Conservation (phyloP, 805 yeast genomes). For the Saccharomycopsis fodiens region DNA sequence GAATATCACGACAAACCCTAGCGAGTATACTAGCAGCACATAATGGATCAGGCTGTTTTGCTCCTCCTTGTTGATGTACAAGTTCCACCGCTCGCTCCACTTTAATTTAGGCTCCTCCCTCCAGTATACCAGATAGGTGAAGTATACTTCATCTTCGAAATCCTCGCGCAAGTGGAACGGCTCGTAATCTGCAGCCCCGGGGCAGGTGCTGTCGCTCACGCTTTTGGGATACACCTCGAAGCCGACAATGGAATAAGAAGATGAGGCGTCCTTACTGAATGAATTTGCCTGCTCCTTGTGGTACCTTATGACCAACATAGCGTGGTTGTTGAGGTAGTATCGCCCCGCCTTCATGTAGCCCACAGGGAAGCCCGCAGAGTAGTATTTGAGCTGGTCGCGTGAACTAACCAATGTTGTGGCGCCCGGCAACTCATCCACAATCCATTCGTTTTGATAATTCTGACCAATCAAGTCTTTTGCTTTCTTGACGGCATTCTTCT, state of each 20-base stretch:
- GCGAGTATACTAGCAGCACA: conserved; percentile 67
- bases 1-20: conserved; percentile 54
- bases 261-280: conserved; percentile 24
- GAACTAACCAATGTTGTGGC: conserved; percentile 72
- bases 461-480: conserved; percentile 57
- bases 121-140: conserved; percentile 84
- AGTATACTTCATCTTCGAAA: conserved; percentile 40
- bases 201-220: conserved; percentile 56
- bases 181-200: conserved; percentile 54
- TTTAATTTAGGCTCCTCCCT: conserved; percentile 64
- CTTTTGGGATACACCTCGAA: conserved; percentile 87
- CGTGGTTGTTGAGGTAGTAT: conserved; percentile 67
- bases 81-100: conserved; percentile 67
- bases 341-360: conserved; percentile 61
- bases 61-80: conserved; percentile 53
- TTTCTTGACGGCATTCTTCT: conserved; percentile 40
- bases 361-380: conserved; percentile 80
- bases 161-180: conserved; percentile 42
- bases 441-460: conserved; percentile 79
- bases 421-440: conserved; percentile 76
- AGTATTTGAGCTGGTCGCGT: conserved; percentile 54
- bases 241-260: conserved; percentile 67
- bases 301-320: conserved; percentile 71
- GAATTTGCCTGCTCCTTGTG: conserved; percentile 41
- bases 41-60: conserved; percentile 56